Evolutionary conservation across 192 early-diverging fungal species (phyloP).

Genomic region (Linderina pennispora): DNA sequence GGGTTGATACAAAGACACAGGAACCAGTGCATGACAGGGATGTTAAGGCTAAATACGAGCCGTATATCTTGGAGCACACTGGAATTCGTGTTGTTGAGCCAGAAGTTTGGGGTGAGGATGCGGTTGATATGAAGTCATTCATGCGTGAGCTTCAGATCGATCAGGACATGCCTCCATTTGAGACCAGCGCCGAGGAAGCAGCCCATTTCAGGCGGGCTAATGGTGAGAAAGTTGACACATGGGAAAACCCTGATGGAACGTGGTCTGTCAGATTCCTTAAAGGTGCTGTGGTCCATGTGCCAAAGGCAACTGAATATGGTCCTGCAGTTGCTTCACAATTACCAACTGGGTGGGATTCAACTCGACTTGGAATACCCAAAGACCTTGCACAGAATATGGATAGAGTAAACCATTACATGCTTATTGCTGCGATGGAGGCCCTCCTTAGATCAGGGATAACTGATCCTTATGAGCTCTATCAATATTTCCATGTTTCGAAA

Average conservation of each 20-base stretch:
- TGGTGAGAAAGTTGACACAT: slow-evolving; percentile 62
- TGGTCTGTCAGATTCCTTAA: slow-evolving; percentile 71
- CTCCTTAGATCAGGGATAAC: slow-evolving; percentile 79
- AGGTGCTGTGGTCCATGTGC: slow-evolving; percentile 74
- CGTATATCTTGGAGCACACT: slow-evolving; percentile 74
- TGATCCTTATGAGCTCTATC: slow-evolving; percentile 90
- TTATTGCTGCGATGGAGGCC: slow-evolving; percentile 83
- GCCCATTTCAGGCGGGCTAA: slow-evolving; percentile 74
- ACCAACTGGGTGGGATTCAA: slow-evolving; percentile 84
- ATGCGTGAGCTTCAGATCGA: slow-evolving; percentile 79
- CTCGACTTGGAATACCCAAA: slow-evolving; percentile 81
- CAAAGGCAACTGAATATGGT: slow-evolving; percentile 83
- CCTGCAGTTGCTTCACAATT: slow-evolving; percentile 81
- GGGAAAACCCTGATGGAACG: slow-evolving; percentile 32
- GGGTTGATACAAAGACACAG: slow-evolving; percentile 74
- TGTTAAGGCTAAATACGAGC: slow-evolving; percentile 84
- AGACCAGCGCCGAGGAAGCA: slow-evolving; percentile 80
- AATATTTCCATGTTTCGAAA: slow-evolving; percentile 87
- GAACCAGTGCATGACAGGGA: slow-evolving; percentile 78
- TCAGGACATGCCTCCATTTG: slow-evolving; percentile 74
- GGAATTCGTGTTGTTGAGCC: slow-evolving; percentile 89
- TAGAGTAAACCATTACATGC: slow-evolving; percentile 70
- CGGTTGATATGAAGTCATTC: slow-evolving; percentile 75
- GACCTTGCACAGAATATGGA: slow-evolving; percentile 84
- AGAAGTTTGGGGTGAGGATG: slow-evolving; percentile 71